A percentile compares a stretch with the other conserved stretches of the same genome.
Conservation (phyloP, 1,139 yeast genomes). For the Nakaseomyces delphensis region DNA sequence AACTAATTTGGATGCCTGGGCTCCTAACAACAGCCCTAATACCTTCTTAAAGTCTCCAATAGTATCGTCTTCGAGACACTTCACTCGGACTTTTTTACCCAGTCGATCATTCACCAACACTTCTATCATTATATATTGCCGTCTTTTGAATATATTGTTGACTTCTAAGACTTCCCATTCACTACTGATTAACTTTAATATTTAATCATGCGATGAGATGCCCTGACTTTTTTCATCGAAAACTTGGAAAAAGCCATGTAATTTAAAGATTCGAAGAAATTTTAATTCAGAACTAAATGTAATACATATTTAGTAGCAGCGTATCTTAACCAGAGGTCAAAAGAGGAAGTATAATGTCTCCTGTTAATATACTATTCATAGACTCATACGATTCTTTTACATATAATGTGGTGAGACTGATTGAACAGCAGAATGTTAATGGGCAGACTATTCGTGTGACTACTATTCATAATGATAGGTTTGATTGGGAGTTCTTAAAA, state of each 20-base stretch:
- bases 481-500: slow-evolving; percentile 36
- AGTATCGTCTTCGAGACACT: slow-evolving; percentile 76
- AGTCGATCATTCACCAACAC: slow-evolving; percentile 46
- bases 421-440: slow-evolving; percentile 35
- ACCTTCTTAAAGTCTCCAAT: slow-evolving; percentile 89
- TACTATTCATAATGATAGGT: slow-evolving; percentile 70
- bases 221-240: not conserved
- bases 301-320: not conserved
- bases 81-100: slow-evolving; percentile 81
- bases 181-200: too few relatives aligned
- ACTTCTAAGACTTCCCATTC: too few relatives aligned
- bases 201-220: not conserved
- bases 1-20: slow-evolving; percentile 53
- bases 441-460: slow-evolving; percentile 49
- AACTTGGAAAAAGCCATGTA: too few relatives aligned
- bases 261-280: not conserved
- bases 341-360: not conserved
- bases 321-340: too few relatives aligned
- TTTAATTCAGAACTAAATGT: not conserved
- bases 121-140: slow-evolving; percentile 45
- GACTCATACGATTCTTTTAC: slow-evolving; percentile 96
- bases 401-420: slow-evolving; percentile 60
- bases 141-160: too few relatives aligned
- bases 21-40: slow-evolving; percentile 58
- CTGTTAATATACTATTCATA: slow-evolving; percentile 44